Percentiles rank a stretch among this genome's conserved stretches.
These are phyloP conservation scores for Lantana camara DNA, from an alignment of 257 asterid species.

Conservation along the genomic window DNA sequence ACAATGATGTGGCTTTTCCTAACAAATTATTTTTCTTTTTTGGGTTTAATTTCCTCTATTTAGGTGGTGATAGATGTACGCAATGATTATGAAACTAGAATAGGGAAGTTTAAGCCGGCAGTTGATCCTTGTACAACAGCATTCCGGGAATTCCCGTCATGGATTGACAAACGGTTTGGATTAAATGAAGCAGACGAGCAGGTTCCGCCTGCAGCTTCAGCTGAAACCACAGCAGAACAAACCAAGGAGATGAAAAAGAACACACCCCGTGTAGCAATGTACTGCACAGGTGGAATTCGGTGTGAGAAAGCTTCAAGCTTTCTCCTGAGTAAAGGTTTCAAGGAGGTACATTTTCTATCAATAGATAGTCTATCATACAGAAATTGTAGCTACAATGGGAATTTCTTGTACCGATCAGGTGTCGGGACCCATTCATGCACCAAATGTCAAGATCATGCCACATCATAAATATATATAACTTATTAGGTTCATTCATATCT, in stretches of 20 bases:
- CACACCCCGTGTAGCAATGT: constrained; percentile 90
- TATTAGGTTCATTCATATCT: too few relatives aligned
- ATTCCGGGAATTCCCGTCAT: constrained; percentile 84
- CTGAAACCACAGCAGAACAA: constrained; percentile 39
- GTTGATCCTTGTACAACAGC: constrained; percentile 95
- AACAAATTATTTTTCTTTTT: neutral
- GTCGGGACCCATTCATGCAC: too few relatives aligned
- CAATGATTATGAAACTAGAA: constrained; percentile 93
- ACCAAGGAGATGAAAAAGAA: constrained; percentile 46
- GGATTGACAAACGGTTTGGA: constrained; percentile 75
- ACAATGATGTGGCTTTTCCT: neutral
- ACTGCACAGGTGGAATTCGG: constrained; percentile 98
- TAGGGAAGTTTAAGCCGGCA: constrained; percentile 91
- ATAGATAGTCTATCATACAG: neutral
- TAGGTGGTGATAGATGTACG: constrained; percentile 97
- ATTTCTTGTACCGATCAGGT: neutral
- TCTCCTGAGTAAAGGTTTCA: constrained; percentile 83
- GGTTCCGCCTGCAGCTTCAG: constrained; percentile 33
- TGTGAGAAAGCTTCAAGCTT: constrained; percentile 98
- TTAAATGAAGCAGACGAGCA: constrained; percentile 37
- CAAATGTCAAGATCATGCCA: too few relatives aligned
- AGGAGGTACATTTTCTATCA: constrained; percentile 58
- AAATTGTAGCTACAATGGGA: neutral
- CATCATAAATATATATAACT: too few relatives aligned
- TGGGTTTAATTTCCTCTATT: constrained; percentile 8